phyloP scores from a whole-genome alignment of 2,329 filamentous ascomycete genomes.

The Diaporthe batatas region DNA sequence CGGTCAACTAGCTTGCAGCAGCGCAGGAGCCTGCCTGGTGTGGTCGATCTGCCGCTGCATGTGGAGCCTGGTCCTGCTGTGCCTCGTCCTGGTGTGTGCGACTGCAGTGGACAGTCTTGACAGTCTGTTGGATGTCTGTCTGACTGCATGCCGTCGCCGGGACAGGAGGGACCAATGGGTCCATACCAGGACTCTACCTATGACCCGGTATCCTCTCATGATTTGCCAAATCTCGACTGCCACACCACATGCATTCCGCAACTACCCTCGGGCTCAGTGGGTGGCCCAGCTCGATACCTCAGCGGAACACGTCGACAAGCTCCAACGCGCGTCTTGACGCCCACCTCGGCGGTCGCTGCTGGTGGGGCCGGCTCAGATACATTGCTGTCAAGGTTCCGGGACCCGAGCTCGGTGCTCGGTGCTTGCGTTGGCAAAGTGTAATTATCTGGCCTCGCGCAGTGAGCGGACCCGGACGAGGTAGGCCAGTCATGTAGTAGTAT shows the following conservation, averaged over 20 bases:
- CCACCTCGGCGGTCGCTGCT: not conserved
- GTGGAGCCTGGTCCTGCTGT: slow-evolving; percentile 25
- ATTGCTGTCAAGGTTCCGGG: slow-evolving; percentile 1
- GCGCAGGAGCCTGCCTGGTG: slow-evolving; percentile 31
- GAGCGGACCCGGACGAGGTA: not conserved
- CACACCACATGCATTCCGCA: slow-evolving; percentile 29
- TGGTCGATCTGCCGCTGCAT: slow-evolving; percentile 36
- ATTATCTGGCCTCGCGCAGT: not conserved
- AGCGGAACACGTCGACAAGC: slow-evolving; percentile 31
- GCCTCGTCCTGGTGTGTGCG: slow-evolving; percentile 7
- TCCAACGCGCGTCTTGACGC: slow-evolving; percentile 16
- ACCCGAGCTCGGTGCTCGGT: slow-evolving; percentile 9
- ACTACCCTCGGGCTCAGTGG: slow-evolving; percentile 13
- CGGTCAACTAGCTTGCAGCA: slow-evolving; percentile 30
- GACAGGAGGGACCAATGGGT: slow-evolving; percentile 8
- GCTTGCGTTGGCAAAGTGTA: slow-evolving; percentile 27
- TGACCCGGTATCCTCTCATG: not conserved
- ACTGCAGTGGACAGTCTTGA: not conserved
- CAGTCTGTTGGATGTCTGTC: slow-evolving; percentile 13
- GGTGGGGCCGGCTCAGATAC: slow-evolving; percentile 23
- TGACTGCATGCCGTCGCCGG: slow-evolving; percentile 28
- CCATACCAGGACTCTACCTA: not conserved
- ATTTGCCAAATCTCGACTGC: slow-evolving; percentile 19
- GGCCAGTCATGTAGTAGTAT: not conserved
- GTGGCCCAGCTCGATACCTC: slow-evolving; percentile 22